Conservation (phyloP, 2,329 filamentous ascomycete genomes). For the Xylariales sp. region DNA sequence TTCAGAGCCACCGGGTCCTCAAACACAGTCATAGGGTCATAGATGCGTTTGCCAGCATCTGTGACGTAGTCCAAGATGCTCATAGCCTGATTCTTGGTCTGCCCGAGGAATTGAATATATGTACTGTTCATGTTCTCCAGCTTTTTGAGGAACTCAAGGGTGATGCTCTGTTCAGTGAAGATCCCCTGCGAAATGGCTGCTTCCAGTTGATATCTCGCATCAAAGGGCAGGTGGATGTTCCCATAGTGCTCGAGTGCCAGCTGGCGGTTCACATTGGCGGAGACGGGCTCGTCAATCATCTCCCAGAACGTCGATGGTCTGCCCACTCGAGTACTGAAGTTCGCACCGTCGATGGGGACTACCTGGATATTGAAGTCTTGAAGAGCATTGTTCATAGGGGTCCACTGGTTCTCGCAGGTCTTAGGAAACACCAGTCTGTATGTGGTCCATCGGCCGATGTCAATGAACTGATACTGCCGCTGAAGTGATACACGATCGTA, state of each 20-base stretch:
- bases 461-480: constrained; percentile 34
- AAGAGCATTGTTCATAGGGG: constrained; percentile 48
- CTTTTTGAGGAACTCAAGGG: constrained; percentile 58
- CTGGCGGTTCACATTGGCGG: constrained; percentile 14
- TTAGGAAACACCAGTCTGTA: constrained; percentile 42
- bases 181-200: constrained; percentile 80
- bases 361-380: constrained; percentile 68
- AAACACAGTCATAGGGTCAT: constrained; percentile 71
- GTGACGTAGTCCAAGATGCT: constrained; percentile 71
- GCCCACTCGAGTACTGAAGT: constrained; percentile 37
- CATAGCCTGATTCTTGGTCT: constrained; percentile 54
- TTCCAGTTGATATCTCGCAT: constrained; percentile 84
- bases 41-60: constrained; percentile 56
- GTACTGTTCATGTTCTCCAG: constrained; percentile 47
- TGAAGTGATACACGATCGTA: constrained; percentile 35
- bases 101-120: no score
- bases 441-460: constrained; percentile 54
- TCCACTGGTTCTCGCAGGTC: constrained; percentile 28
- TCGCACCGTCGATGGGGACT: constrained; percentile 24
- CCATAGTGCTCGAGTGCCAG: constrained; percentile 28
- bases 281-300: constrained; percentile 29
- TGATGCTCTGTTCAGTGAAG: constrained; percentile 72
- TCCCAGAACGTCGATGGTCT: constrained; percentile 35
- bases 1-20: constrained; percentile 42
- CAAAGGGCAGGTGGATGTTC: constrained; percentile 53